Conservation (phyloP, 371 early-diverging fungal species). For the Dichotomocladium elegans region DNA sequence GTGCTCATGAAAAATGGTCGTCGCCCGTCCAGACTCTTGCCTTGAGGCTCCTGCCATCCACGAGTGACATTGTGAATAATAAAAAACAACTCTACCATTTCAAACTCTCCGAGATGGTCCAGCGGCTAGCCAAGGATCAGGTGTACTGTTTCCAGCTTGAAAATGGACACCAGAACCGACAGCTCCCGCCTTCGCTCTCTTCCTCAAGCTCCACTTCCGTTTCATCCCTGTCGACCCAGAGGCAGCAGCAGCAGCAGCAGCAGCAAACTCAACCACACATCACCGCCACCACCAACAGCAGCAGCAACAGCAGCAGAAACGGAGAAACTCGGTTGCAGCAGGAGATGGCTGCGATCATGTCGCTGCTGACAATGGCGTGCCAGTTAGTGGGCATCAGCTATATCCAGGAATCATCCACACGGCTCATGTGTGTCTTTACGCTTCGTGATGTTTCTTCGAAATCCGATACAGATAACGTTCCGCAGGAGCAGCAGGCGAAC, state of each 20-base stretch:
- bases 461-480: neutral
- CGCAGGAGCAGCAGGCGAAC: neutral
- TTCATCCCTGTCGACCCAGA: conserved; percentile 10
- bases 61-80: conserved; percentile 7
- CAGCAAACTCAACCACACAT: neutral
- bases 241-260: neutral
- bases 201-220: conserved; percentile 22
- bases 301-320: neutral
- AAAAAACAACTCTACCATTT: neutral
- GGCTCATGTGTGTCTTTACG: conserved; percentile 31
- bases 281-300: neutral
- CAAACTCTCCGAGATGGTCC: conserved; percentile 20
- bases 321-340: neutral
- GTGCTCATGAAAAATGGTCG: conserved; percentile 33
- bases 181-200: conserved; percentile 23
- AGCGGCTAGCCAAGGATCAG: conserved; percentile 33
- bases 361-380: conserved; percentile 24
- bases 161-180: conserved; percentile 18
- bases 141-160: conserved; percentile 37
- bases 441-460: conserved; percentile 21
- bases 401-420: conserved; percentile 17
- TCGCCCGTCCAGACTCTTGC: conserved; percentile 9
- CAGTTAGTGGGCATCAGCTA: conserved; percentile 44
- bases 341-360: conserved; percentile 35
- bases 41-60: conserved; percentile 3